Conservation (phyloP, 495 filamentous ascomycete genomes). For the Aspergillus bridgeri region DNA sequence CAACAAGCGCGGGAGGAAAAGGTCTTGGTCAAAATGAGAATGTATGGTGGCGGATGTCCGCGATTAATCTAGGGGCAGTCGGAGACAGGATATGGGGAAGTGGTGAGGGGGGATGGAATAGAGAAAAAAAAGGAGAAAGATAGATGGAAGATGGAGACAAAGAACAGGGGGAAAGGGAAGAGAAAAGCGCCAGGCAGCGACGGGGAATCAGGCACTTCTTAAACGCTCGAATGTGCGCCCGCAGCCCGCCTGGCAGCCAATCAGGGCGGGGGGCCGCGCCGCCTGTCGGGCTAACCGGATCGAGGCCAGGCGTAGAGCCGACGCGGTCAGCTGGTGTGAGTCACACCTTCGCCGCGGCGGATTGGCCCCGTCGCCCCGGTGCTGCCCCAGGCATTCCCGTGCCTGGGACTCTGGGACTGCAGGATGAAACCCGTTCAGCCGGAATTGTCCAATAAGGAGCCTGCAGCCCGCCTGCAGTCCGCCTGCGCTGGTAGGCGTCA, state of each 20-base stretch:
- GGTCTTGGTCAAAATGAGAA: constrained; percentile 27
- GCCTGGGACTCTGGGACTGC: constrained; percentile 2
- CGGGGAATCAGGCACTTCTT: constrained; percentile 42
- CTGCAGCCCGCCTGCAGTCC: too few relatives aligned
- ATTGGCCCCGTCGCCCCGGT: constrained; percentile 24
- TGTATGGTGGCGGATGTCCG: constrained; percentile 28
- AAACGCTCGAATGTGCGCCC: constrained; percentile 30
- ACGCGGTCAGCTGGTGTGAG: constrained; percentile 41
- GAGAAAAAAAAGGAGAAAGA: constrained; percentile 14
- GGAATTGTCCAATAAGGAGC: neutral
- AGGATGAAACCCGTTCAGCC: neutral
- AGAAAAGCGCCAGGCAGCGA: constrained; percentile 35
- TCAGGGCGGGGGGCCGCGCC: constrained; percentile 10
- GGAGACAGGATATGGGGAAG: constrained; percentile 2
- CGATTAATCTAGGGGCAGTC: constrained; percentile 21
- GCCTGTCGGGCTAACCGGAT: constrained; percentile 16
- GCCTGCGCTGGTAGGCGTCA: too few relatives aligned
- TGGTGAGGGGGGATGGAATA: constrained; percentile 2
- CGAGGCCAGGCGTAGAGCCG: constrained; percentile 13
- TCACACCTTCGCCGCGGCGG: constrained; percentile 21
- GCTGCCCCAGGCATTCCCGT: constrained; percentile 20
- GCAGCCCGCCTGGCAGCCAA: constrained; percentile 17
- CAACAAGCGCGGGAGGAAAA: constrained; percentile 16
- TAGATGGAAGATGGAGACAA: too few relatives aligned
- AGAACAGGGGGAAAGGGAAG: constrained; percentile 17